phyloP scores from a whole-genome alignment of 2,329 filamentous ascomycete species.

The Lecanicillium sp. region DNA sequence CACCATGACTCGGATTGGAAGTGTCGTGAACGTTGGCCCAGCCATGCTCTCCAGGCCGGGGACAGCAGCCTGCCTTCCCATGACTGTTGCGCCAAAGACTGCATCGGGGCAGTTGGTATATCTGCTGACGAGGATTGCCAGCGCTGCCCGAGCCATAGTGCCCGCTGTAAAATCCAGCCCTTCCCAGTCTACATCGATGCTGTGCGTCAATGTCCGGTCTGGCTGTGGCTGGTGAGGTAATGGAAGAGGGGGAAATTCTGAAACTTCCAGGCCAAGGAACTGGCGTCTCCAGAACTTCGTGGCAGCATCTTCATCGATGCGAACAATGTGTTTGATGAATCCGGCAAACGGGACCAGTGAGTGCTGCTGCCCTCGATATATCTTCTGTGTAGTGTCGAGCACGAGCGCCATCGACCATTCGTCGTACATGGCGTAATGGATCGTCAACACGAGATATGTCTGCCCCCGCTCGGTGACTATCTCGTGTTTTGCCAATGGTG shows the following conservation, averaged over 20 bases:
- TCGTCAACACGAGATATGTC: slow-evolving; percentile 11
- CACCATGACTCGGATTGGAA: slow-evolving; percentile 13
- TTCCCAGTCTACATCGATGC: neutral
- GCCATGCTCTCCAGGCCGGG: slow-evolving; percentile 17
- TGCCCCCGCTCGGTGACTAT: slow-evolving; percentile 2
- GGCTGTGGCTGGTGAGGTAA: slow-evolving; percentile 6
- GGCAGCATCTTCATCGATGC: neutral
- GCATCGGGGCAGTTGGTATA: slow-evolving; percentile 26
- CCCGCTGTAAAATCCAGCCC: slow-evolving; percentile 12
- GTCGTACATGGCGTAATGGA: slow-evolving; percentile 40
- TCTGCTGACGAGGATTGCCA: slow-evolving; percentile 25
- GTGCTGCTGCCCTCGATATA: slow-evolving; percentile 14
- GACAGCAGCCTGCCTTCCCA: slow-evolving; percentile 19
- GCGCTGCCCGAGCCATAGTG: slow-evolving; percentile 17
- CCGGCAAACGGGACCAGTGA: slow-evolving; percentile 25
- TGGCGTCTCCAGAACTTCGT: slow-evolving; percentile 1
- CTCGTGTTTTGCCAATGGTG: slow-evolving; percentile 8
- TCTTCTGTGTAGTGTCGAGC: slow-evolving; percentile 9
- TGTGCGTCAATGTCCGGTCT: slow-evolving; percentile 4
- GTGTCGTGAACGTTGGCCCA: slow-evolving; percentile 21
- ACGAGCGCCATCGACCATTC: slow-evolving; percentile 40
- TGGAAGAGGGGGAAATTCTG: neutral
- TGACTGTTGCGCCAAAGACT: slow-evolving; percentile 18
- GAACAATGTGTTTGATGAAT: slow-evolving; percentile 29
- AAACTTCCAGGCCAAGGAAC: neutral